Evolutionary conservation across 1,139 yeast species (phyloP).

Genomic region (Blastobotrys apis): DNA sequence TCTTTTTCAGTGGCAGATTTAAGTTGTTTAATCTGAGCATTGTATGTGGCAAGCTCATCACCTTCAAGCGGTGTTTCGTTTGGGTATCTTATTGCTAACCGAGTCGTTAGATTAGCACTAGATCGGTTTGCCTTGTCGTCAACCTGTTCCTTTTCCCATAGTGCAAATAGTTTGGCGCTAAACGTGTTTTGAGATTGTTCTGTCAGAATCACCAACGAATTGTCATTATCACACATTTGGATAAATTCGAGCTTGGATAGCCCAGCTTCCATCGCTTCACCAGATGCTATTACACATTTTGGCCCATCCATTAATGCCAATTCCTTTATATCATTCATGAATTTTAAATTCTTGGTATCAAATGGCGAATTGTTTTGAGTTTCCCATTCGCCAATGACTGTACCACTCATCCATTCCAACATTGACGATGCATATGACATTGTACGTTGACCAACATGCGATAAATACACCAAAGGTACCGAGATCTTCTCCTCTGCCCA

Average conservation of each 20-base stretch:
- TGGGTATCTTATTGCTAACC: constrained; percentile 23
- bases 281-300: constrained; percentile 77
- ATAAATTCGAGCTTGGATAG: constrained; percentile 58
- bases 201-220: constrained; percentile 68
- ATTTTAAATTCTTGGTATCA: constrained; percentile 48
- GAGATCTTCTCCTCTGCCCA: constrained; percentile 48
- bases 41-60: constrained; percentile 33
- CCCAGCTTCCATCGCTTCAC: constrained; percentile 63
- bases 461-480: constrained; percentile 67
- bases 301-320: constrained; percentile 58
- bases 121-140: constrained; percentile 4
- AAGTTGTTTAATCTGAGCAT: constrained; percentile 37
- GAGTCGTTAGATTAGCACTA: constrained; percentile 22
- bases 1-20: constrained; percentile 50
- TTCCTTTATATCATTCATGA: constrained; percentile 55
- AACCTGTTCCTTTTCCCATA: constrained; percentile 46
- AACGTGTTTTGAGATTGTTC: constrained; percentile 40
- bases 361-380: constrained; percentile 67
- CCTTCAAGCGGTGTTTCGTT: constrained; percentile 35
- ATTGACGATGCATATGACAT: constrained; percentile 80
- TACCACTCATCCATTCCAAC: constrained; percentile 92
- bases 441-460: constrained; percentile 76
- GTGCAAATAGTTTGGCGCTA: constrained; percentile 41
- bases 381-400: constrained; percentile 79
- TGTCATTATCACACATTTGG: constrained; percentile 57